Evolutionary conservation across 805 yeast species (phyloP).

Genomic region (Isabelozyma pseudorhagii): DNA sequence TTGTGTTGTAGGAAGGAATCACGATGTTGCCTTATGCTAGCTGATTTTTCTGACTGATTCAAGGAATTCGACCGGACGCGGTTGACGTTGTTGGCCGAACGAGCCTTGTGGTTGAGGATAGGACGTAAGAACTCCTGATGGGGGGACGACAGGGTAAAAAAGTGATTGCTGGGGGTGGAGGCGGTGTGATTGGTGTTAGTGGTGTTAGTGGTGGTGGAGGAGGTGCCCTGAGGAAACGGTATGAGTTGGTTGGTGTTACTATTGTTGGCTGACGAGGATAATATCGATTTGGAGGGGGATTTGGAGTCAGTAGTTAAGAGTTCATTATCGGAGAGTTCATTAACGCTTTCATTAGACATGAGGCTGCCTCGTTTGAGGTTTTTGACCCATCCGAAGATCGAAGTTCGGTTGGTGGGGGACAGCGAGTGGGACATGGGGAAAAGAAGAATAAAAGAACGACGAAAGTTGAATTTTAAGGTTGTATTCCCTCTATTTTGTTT

Average conservation of each 20-base stretch:
- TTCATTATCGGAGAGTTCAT: constrained; percentile 25
- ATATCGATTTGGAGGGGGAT: constrained; percentile 7
- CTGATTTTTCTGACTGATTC: constrained; percentile 24
- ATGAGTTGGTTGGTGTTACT: background rate
- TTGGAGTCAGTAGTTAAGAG: constrained; percentile 1
- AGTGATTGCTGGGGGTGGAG: background rate
- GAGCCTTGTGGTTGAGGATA: constrained; percentile 46
- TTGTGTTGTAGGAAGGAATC: constrained; percentile 48
- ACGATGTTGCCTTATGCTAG: constrained; percentile 43
- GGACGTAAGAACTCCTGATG: constrained; percentile 40
- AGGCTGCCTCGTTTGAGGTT: constrained; percentile 36
- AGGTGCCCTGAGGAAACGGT: background rate
- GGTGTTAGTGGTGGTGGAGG: background rate
- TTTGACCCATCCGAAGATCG: constrained; percentile 46
- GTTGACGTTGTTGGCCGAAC: constrained; percentile 47
- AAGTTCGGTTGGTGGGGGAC: constrained; percentile 36
- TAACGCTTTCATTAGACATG: constrained; percentile 35
- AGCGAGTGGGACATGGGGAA: constrained; percentile 32
- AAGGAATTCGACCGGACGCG: constrained; percentile 36
- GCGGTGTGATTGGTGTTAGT: background rate
- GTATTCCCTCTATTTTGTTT: too few relatives aligned
- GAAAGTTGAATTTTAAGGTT: too few relatives aligned
- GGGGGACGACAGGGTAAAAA: constrained; percentile 7
- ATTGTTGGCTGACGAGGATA: constrained; percentile 2
- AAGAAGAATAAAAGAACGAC: background rate